Evolutionary conservation across 2,329 filamentous ascomycete genomes (phyloP), one percentile per base, ranked within the genome.

Genomic region (Fusarium miscanthi): DNA sequence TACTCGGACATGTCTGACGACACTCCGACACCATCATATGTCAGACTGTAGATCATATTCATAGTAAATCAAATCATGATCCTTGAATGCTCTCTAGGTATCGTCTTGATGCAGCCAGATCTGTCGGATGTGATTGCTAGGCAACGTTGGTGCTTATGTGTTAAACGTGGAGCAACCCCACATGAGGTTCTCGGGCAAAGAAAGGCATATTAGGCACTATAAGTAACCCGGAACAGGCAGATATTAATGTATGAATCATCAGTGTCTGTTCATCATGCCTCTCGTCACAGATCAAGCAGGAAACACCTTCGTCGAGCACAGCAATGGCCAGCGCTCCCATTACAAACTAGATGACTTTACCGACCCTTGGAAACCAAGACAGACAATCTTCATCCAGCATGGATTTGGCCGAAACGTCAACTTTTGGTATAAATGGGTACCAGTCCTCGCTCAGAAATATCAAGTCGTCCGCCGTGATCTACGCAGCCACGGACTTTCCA

Each of bases 1-100:
- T 41, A 37, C 16, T 37, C 30, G 17, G 43, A 51, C 30, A 31
- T 63, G 8, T 51, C 37, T 23, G 56, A 56, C 7, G 59, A 62
- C 16, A 54, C 59, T 6, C 59, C 59, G 3, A 48, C 41, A 11
- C 42, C 35, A 14, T 40, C 41, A 6, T 65, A 59, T 48, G 6
- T 35, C 14, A 59, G 19, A 10, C 37, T 40, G 3, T 40, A 40
- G 37, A 40, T 21, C 37, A 40, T 21, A 8, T 40, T 40, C 8
- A 40, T 21, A 40, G 37, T 3, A 40, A 40, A 5, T 10, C n/a
- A n/a, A 13, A 40, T 40, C 11, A 38, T 7, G 12, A 21, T 3
- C 12, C 37, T 12, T 21, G 11, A 38, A 38, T 8, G 0, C 8
- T 21, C 4, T 4, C 8, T 10, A 38, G 1, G 19, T 21, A 40